Base-by-base conservation (phyloP, 148 eudicot species). In the Pouteria glomerata region DNA sequence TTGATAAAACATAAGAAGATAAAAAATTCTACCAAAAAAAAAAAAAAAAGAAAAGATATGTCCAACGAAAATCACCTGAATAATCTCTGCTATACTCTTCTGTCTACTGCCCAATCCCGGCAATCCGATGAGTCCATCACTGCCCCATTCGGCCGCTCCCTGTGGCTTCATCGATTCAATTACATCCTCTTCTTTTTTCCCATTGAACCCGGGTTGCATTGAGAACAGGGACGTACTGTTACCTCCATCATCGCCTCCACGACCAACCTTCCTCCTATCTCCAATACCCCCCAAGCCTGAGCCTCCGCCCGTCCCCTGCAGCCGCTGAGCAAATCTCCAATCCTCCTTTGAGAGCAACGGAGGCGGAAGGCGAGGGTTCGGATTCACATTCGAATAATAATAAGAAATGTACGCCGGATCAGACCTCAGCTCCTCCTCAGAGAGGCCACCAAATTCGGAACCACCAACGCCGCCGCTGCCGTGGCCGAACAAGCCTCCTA, bases 61-160 rank as follows among this genome's bases (percentile, higher is more conserved):
- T 63, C 3, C 18, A 18, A 57, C 18, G 34, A 58, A 24, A 34
- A 67, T 64, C 66, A 92, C 97, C 97, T 92, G 97, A 77, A 89
- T 65, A 66, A 89, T 82, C 71, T 85, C 95, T 57, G 90, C 90
- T 78, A 89, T 84, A 76, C 95, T 87, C 71, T 85, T 92, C 82
- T 86, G 88, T 80, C 85, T 77, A 76, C 86, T 82, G 16, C 89
- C 90, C 56, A 91, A 77, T 8, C 90, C 92, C 18, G 88, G 88
- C 85, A 91, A 87, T 21, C 97, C 97, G 27, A 81, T 81, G 5
- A 86, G 83, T 19, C 90, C 90, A 63, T 89, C 88, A 3, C 95
- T 86, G 56, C 84, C 81, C 94, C 97, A 91, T 63, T 89, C 87
- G 48, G 14, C 80, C 63, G 39, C 39, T 10, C 57, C 73, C 30